Percentiles rank a stretch among this genome's conserved stretches.
Conservation (phyloP, 768 basidiomycete species). For the Russula vinacea region DNA sequence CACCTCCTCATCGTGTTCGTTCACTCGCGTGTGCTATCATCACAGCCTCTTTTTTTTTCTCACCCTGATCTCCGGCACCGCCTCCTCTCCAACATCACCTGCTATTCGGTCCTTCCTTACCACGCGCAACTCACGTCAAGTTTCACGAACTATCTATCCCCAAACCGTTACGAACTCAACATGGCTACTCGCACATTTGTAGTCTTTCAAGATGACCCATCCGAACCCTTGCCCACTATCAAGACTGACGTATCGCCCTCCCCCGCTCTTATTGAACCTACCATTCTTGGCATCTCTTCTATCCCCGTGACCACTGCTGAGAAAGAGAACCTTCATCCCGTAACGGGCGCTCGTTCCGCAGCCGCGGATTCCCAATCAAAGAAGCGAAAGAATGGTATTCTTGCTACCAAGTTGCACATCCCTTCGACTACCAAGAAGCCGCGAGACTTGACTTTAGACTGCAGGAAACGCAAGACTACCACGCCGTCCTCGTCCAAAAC, state of each 20-base stretch:
- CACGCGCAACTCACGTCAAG: conserved; percentile 27
- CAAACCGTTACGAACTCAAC: conserved; percentile 25
- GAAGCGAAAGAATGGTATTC: conserved; percentile 61
- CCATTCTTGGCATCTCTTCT: conserved; percentile 32
- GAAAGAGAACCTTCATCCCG: conserved; percentile 78
- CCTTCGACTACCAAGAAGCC: conserved; percentile 44
- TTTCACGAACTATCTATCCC: conserved; percentile 21
- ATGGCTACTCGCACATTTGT: conserved; percentile 62
- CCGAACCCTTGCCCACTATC: conserved; percentile 38
- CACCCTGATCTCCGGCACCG: conserved; percentile 25
- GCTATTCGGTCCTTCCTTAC: conserved; percentile 5
- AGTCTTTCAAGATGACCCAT: conserved; percentile 58
- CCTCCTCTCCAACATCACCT: conserved; percentile 15
- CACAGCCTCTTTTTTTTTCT: conserved; percentile 13
- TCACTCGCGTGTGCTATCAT: conserved; percentile 24
- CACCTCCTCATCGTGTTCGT: conserved; percentile 26
- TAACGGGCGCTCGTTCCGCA: conserved; percentile 61
- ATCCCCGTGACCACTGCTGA: conserved; percentile 39
- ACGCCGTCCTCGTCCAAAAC: conserved; percentile 32
- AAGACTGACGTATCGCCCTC: conserved; percentile 34
- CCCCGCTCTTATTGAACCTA: conserved; percentile 35
- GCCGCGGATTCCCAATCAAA: conserved; percentile 43
- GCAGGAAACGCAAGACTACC: conserved; percentile 59
- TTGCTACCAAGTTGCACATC: conserved; percentile 50
- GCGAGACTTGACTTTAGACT: conserved; percentile 41